Conservation (phyloP, 148 eudicot species). For the Suaeda aralocaspica region DNA sequence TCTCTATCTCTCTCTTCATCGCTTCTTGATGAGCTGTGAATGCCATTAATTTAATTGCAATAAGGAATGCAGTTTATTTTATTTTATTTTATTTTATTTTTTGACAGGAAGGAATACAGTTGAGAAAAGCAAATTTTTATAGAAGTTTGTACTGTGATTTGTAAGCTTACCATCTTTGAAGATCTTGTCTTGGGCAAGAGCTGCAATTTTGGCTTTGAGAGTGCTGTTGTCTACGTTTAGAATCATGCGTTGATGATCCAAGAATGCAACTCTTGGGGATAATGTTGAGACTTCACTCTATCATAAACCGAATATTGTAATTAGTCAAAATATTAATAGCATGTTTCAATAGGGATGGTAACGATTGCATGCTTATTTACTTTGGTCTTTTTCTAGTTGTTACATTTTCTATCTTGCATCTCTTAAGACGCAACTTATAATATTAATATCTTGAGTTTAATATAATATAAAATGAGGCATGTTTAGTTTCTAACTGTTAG, state of each 20-base stretch:
- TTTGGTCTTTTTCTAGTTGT: no score
- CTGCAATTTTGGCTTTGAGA: constrained; percentile 83
- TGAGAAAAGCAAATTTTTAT: no score
- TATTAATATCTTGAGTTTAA: no score
- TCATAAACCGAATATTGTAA: background rate
- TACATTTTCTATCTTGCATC: no score
- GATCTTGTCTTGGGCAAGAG: constrained; percentile 86
- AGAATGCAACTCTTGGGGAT: constrained; percentile 81
- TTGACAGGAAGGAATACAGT: no score
- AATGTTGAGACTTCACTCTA: constrained; percentile 78
- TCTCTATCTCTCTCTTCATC: constrained; percentile 59
- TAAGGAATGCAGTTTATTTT: background rate
- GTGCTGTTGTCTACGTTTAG: constrained; percentile 69
- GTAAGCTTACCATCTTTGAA: constrained; percentile 75
- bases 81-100: no score
- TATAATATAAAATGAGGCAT: no score
- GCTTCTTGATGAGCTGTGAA: constrained; percentile 66
- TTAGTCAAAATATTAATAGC: background rate
- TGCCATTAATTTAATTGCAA: background rate
- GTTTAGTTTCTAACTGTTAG: no score
- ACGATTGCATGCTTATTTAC: no score
- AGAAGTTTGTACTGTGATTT: no score
- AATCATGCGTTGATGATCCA: constrained; percentile 85
- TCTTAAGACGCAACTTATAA: no score
- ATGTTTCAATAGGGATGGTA: no score